These are phyloP conservation scores for Solanum medicagineum DNA, from an alignment of 257 asterid species.

Conservation along the genomic window DNA sequence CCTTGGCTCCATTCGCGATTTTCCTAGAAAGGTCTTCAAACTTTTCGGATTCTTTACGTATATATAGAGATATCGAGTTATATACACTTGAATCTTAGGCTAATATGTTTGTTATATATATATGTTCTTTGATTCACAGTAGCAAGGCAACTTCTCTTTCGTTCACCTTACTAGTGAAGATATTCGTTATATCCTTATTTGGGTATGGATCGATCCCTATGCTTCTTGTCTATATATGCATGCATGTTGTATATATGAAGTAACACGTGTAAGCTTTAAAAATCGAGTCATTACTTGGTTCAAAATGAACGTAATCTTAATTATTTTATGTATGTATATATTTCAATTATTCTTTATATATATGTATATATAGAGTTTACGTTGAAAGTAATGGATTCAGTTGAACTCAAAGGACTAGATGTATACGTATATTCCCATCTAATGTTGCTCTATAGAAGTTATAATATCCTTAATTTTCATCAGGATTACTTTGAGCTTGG, in stretches of 20 bases:
- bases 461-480: conserved; percentile 1
- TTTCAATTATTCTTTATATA: neutral
- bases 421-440: neutral
- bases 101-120: neutral
- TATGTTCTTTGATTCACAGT: conserved; percentile 15
- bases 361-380: neutral
- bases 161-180: conserved; percentile 27
- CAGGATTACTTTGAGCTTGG: conserved; percentile 37
- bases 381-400: neutral
- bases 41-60: neutral
- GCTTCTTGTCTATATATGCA: neutral
- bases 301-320: neutral
- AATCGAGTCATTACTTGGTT: neutral
- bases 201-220: conserved; percentile 25
- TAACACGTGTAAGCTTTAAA: neutral
- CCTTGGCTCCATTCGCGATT: conserved; percentile 45
- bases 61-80: no score
- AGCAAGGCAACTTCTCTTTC: conserved; percentile 20
- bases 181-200: conserved; percentile 27
- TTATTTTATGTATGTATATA: neutral
- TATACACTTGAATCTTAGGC: neutral
- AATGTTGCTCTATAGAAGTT: no score
- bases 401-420: neutral
- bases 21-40: conserved; percentile 16
- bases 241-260: neutral